Base-by-base conservation (phyloP, 805 yeast genomes). In the Nadsonia fulvescens region DNA sequence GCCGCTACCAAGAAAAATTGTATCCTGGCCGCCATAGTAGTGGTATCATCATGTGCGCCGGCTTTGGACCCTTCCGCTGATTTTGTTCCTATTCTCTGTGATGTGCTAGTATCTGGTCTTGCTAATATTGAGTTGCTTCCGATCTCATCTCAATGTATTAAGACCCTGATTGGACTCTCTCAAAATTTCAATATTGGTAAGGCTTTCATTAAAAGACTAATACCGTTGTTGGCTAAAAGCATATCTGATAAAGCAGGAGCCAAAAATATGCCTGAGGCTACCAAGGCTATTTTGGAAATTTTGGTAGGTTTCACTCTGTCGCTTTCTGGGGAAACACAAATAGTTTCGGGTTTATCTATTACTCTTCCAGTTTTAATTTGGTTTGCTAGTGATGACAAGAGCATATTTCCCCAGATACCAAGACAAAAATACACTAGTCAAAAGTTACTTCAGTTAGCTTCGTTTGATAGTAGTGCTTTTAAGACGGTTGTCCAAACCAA, bases 131-230 rank as follows among this genome's bases (percentile, higher is more conserved):
- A n/a, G n/a, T n/a, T n/a, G n/a, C n/a, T n/a, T n/a, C n/a, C n/a
- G n/a, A n/a, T n/a, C n/a, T n/a, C n/a, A n/a, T n/a, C 70, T 8
- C 82, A 72, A 35, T 71, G 89, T 9, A 53, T 74, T 26, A 71
- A 61, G 37, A 56, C 71, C 0, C 49, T 78, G 22, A 53, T 74
- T 20, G 41, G 49, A 6, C 54, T 53, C 20, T 41, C 53, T 18
- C 30, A 36, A 12, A 37, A 39, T 29, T 50, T 18, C 3, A 35
- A 38, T 4, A 44, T 55, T 4, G 51, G 60, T 5, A 46, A 52
- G 4, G 29, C 37, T 4, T 43, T 63, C 1, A 49, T 70, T 19
- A 56, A 57, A 29, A 48, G 47, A 9, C 41, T 67, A 15, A 45
- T 75, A 3, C 63, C 69, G 6, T 49, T 49, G 18, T 38, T 69